A percentile compares a stretch with the other conserved stretches of the same genome.
phyloP scores from a whole-genome alignment of 108 stramenopile genomes.

The Schizochytrium sp. region DNA sequence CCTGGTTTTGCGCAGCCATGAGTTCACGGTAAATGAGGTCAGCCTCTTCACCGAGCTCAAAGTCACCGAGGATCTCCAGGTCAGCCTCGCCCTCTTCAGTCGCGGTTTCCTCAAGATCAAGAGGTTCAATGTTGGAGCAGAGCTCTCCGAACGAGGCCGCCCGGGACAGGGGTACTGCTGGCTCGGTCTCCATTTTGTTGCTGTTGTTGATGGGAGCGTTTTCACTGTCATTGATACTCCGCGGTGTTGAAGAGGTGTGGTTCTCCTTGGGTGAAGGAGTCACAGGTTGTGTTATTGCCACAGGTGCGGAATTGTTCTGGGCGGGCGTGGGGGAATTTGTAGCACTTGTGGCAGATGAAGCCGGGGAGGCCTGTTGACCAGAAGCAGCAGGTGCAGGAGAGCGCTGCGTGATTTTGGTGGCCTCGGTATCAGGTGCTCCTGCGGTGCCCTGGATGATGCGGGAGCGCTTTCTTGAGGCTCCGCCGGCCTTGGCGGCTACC shows the following conservation, averaged over 20 bases:
- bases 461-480: slow-evolving; percentile 50
- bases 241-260: too few relatives aligned
- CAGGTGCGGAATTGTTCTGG: too few relatives aligned
- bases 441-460: slow-evolving; percentile 7
- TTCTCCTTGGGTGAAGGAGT: too few relatives aligned
- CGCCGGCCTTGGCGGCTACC: slow-evolving; percentile 19
- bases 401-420: not conserved
- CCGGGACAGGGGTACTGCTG: not conserved
- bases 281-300: too few relatives aligned
- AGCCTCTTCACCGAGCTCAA: slow-evolving; percentile 27
- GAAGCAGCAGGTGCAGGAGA: too few relatives aligned
- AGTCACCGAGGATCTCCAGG: slow-evolving; percentile 5
- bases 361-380: too few relatives aligned
- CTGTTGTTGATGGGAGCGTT: not conserved
- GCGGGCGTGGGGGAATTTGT: too few relatives aligned
- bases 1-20: slow-evolving; percentile 6
- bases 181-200: not conserved
- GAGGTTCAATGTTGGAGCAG: slow-evolving; percentile 11
- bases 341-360: too few relatives aligned
- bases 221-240: not conserved
- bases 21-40: slow-evolving; percentile 34
- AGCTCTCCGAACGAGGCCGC: slow-evolving; percentile 30
- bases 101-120: slow-evolving; percentile 3
- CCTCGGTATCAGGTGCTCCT: not conserved
- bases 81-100: not conserved